These are phyloP conservation scores for Stemphylium beticola DNA, from an alignment of 2,329 filamentous ascomycete genomes.

Conservation along the genomic window DNA sequence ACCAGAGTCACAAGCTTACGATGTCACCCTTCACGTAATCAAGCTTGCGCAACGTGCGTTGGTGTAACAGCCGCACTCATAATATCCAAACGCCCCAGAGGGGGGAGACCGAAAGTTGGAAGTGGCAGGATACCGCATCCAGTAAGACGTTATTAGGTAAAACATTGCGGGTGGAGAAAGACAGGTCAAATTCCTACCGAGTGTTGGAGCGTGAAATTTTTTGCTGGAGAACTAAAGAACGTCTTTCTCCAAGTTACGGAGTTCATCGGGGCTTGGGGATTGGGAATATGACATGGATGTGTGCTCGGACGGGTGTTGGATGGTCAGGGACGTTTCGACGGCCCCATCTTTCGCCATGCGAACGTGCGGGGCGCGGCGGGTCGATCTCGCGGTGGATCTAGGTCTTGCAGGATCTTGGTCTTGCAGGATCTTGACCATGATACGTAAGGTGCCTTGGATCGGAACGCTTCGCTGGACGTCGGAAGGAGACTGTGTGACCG, in stretches of 20 bases:
- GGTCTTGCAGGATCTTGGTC: not conserved
- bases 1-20: constrained; percentile 6
- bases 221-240: no score
- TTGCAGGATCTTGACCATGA: not conserved
- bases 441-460: not conserved
- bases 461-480: not conserved
- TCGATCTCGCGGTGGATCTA: not conserved
- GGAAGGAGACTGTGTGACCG: not conserved
- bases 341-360: constrained; percentile 8
- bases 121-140: not conserved
- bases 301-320: not conserved
- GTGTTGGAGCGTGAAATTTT: not conserved
- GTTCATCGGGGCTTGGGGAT: not conserved
- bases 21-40: not conserved
- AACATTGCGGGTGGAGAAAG: not conserved
- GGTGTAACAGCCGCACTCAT: not conserved
- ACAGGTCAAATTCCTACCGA: not conserved
- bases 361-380: constrained; percentile 11
- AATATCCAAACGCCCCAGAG: not conserved
- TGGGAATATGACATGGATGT: not conserved
- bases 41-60: not conserved
- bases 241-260: no score
- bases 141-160: not conserved
- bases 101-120: not conserved
- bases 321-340: not conserved